Base-by-base conservation (phyloP, 2,329 filamentous ascomycete species). In the Furcasterigmium furcatum region DNA sequence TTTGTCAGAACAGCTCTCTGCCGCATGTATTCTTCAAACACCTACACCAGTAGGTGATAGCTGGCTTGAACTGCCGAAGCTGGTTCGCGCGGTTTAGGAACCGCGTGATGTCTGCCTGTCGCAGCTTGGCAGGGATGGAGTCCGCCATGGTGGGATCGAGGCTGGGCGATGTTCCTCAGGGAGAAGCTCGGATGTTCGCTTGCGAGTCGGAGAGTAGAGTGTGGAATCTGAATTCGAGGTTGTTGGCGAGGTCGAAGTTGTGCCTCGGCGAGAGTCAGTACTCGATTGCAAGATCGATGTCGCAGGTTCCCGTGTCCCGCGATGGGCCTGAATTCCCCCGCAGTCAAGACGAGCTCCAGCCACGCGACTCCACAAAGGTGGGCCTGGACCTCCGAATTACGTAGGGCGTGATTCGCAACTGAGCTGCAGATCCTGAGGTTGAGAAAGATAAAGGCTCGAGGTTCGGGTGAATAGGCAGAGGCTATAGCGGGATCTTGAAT, bases 41-140 rank as follows among this genome's bases (percentile, higher is more conserved):
- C 86, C 61, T 78, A 95, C 92, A 94, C 91, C 92, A 97, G 67
- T 97, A 99, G 52, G 91, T 79, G 55, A 97, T 80, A 48, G 94
- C 88, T 9, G 94, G 94, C 67, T 92, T 94, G 60, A 84, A 81
- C 48, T 79, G 79, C 63, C 92, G 87, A 41, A 99, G 80, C 71
- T 99, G 92, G 29, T 82, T 79, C 27, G 90, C 92, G 59, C 92
- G 84, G 45, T 85, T 79, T 51, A 91, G 84, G 65, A 95, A 96
- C 49, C 90, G 88, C 54, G 82, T 84, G 60, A 96, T 82, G 63
- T 96, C 91, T 48, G 88, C 84, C 46, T 84, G 74, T 70, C 87
- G 91, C 58, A 99, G 77, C 59, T 80, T 80, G 27, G 79, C 73
- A 14, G 90, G 90, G 46, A 92, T 72, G 46, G 74, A 72, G 57